These are phyloP conservation scores for Naganishia cerealis DNA, from an alignment of 1,284 basidiomycete species.

Conservation along the genomic window DNA sequence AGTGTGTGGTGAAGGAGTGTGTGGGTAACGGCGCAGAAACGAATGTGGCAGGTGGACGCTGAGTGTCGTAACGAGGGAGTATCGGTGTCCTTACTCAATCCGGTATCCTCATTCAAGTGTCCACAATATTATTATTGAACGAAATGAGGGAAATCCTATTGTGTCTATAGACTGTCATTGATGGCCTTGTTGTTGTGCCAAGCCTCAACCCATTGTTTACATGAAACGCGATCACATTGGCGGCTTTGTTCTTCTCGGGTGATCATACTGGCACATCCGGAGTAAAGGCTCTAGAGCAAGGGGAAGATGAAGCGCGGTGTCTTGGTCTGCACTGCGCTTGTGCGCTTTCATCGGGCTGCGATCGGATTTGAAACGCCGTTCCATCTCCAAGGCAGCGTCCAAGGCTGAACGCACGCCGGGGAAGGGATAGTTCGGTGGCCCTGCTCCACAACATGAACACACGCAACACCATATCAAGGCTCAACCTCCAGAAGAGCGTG, in stretches of 20 bases:
- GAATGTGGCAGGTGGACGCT: constrained; percentile 8
- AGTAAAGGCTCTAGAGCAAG: neutral
- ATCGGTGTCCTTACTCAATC: constrained; percentile 11
- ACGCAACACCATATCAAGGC: neutral
- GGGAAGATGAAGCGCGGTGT: neutral
- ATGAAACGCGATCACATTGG: constrained; percentile 2
- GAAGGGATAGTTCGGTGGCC: neutral
- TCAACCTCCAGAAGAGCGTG: neutral
- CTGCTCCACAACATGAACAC: neutral
- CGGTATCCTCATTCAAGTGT: neutral
- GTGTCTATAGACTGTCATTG: neutral
- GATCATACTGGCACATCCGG: neutral
- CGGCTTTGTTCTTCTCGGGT: constrained; percentile 6
- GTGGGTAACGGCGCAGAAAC: constrained; percentile 1
- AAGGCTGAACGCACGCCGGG: neutral
- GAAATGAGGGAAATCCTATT: neutral
- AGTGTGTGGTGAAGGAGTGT: constrained; percentile 25
- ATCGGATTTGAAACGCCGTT: constrained; percentile 12
- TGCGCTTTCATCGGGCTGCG: constrained; percentile 4
- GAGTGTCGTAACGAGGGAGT: neutral
- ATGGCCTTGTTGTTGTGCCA: constrained; percentile 4
- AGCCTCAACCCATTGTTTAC: neutral
- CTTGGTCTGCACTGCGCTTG: neutral
- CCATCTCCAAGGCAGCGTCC: neutral
- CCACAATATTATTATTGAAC: neutral